Evolutionary conservation across 805 yeast genomes (phyloP), one percentile per base, ranked within the genome.

Genomic region (Spathaspora passalidarum): DNA sequence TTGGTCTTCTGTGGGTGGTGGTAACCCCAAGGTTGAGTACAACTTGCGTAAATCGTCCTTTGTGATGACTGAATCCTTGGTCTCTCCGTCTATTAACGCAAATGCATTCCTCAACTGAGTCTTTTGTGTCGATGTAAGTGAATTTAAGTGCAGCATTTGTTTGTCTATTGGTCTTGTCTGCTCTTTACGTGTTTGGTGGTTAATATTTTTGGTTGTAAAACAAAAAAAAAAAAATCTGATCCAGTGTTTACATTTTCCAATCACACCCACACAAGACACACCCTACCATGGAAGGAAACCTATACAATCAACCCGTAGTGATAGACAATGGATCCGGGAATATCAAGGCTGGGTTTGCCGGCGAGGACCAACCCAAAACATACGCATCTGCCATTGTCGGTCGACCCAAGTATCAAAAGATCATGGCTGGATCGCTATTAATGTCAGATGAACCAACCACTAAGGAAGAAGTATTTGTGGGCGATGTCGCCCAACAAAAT

Each of bases 341-440:
- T 32, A 71, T 91, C 45, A 86, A 89, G 60, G 88, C 95, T 1
- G 97, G 98, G 1, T 88, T 91, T 63, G 96, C 97, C 0, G 97
- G 97, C 18, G 95, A 87, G 53, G 94, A 88, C 42, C 77, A 72
- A 53, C 98, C 98, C 2, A 77, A 80, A 55, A 63, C 78, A 38
- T 75, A 73, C 53, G 80, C 81, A 22, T 81, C 90, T 2, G 68
- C 88, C 18, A 65, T 84, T 22, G 75, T 88, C 2, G 98, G 98
- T 4, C 69, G 84, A 46, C 92, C 96, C 9, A 91, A 89, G 60
- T 92, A 91, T 61, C 78, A 82, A 32, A 83, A 87, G 57, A 79
- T 87, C 42, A 88, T 87, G 92, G 87, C 95, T 8, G 73, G 72
- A 9, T 56, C 69, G 16, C 6, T 29, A 13, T 52, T 65, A 51